Evolutionary conservation across 2,329 filamentous ascomycete genomes (phyloP), one percentile per base, ranked within the genome.

Genomic region (Stachybotrys elegans): DNA sequence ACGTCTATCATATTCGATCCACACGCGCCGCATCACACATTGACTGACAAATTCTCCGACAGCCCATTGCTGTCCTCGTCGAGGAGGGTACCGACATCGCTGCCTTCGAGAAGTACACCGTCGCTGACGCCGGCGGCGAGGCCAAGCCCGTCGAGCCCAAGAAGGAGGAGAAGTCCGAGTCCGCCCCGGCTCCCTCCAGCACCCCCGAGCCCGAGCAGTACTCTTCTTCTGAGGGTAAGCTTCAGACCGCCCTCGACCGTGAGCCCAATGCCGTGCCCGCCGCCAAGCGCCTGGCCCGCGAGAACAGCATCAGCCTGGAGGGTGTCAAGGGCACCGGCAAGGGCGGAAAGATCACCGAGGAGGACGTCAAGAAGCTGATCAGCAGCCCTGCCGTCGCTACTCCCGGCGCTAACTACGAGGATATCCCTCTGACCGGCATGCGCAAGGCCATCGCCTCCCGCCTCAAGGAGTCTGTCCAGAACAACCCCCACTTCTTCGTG

Each of bases 401-500:
- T 42, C 71, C 79, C 47, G 80, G 74, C 38, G 77, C 88, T 48
- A 71, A 78, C 47, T 97, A 87, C 71, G 84, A 90, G 70, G 93
- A 98, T 63, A 81, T 81, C 49, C 88, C 90, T 51, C 81, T 91
- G 57, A 86, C 78, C 60, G 86, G 86, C 66, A 98, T 98, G 93
- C 91, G 93, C 76, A 97, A 96, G 83, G 91, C 88, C 55, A 98
- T 98, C 67, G 93, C 93, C 68, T 83, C 73, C 69, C 89, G 93
- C 57, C 86, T 98, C 48, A 84, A 84, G 61, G 65, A 95, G 73
- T 97, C 92, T 35, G 79, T 88, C 68, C 82, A 87, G 69, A 84
- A 92, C 71, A 97, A 96, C 79, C 93, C 93, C 48, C 93, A 97
- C 79, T 98, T 95, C 82, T 98, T 92, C 66, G 92, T 98, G 60